Conservation (phyloP, 2,329 filamentous ascomycete genomes). For the Aspergillus ochraceoroseus region DNA sequence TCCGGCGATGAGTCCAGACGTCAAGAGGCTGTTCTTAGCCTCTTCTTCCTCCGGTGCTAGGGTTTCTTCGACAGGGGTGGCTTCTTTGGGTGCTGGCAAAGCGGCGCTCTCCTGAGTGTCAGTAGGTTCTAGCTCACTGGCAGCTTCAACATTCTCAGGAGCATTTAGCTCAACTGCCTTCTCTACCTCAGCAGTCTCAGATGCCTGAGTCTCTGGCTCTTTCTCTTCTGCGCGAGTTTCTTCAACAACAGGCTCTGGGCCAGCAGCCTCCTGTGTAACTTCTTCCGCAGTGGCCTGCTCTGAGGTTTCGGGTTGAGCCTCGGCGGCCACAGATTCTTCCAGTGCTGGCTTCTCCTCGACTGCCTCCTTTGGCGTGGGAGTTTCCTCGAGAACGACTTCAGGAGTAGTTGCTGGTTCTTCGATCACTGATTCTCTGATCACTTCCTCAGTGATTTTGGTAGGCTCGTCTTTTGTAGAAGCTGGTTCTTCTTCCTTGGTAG, state of each 20-base stretch:
- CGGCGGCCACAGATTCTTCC: constrained; percentile 4
- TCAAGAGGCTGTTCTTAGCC: constrained; percentile 20
- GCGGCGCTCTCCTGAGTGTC: constrained; percentile 11
- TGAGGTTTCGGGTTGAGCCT: neutral
- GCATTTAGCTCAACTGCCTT: constrained; percentile 4
- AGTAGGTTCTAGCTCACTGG: neutral
- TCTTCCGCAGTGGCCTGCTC: constrained; percentile 5
- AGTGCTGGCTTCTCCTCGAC: constrained; percentile 15
- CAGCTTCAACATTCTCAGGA: constrained; percentile 2
- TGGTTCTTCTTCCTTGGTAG: neutral
- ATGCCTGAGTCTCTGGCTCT: constrained; percentile 4
- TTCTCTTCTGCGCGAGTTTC: constrained; percentile 8
- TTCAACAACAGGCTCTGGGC: constrained; percentile 5
- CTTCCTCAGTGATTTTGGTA: neutral
- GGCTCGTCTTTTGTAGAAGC: constrained; percentile 6
- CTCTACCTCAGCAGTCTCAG: constrained; percentile 7
- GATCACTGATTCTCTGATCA: neutral
- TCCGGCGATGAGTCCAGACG: constrained; percentile 26
- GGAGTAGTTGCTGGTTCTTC: constrained; percentile 8
- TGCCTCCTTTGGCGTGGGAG: too few relatives aligned
- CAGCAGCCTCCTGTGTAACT: neutral
- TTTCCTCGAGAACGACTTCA: constrained; percentile 7
- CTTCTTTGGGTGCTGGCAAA: constrained; percentile 6
- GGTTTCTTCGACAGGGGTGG: constrained; percentile 8
- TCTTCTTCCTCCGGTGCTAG: constrained; percentile 8